phyloP scores from a whole-genome alignment of 192 early-diverging fungal species.

The Umbelopsis vinacea region DNA sequence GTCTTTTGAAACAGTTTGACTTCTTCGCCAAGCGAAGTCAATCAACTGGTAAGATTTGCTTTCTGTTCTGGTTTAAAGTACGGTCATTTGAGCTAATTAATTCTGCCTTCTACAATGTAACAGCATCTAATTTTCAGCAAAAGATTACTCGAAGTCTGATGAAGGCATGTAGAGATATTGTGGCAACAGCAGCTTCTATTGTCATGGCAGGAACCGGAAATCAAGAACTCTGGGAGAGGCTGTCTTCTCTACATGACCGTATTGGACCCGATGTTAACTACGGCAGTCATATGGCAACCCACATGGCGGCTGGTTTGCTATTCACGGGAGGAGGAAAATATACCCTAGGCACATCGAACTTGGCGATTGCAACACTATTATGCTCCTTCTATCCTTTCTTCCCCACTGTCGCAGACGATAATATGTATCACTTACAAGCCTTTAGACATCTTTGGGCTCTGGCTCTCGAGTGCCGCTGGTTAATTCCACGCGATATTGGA shows the following conservation, averaged over 20 bases:
- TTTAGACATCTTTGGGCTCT: slow-evolving; percentile 83
- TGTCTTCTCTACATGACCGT: slow-evolving; percentile 60
- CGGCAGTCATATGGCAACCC: slow-evolving; percentile 71
- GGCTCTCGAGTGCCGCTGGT: slow-evolving; percentile 68
- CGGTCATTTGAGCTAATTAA: too few relatives aligned
- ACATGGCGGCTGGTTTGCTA: slow-evolving; percentile 80
- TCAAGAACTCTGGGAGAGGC: slow-evolving; percentile 58
- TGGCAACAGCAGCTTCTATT: slow-evolving; percentile 62
- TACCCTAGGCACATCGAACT: slow-evolving; percentile 67
- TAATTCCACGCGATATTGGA: slow-evolving; percentile 70
- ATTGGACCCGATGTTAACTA: slow-evolving; percentile 57
- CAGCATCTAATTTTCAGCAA: slow-evolving; percentile 58
- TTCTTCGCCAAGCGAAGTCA: slow-evolving; percentile 43
- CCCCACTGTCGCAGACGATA: slow-evolving; percentile 58
- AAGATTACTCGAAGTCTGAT: slow-evolving; percentile 67
- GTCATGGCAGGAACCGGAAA: slow-evolving; percentile 87
- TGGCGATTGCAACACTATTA: slow-evolving; percentile 68
- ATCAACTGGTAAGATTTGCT: slow-evolving; percentile 44
- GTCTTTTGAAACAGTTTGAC: slow-evolving; percentile 59
- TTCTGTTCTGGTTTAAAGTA: background rate
- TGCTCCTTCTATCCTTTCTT: slow-evolving; percentile 73
- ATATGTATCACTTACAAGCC: slow-evolving; percentile 72
- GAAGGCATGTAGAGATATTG: slow-evolving; percentile 70
- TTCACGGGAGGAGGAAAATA: slow-evolving; percentile 74
- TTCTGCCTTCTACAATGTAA: background rate